Base-by-base conservation (phyloP, 164 flowering plant genomes). In the Vitis rupestris region DNA sequence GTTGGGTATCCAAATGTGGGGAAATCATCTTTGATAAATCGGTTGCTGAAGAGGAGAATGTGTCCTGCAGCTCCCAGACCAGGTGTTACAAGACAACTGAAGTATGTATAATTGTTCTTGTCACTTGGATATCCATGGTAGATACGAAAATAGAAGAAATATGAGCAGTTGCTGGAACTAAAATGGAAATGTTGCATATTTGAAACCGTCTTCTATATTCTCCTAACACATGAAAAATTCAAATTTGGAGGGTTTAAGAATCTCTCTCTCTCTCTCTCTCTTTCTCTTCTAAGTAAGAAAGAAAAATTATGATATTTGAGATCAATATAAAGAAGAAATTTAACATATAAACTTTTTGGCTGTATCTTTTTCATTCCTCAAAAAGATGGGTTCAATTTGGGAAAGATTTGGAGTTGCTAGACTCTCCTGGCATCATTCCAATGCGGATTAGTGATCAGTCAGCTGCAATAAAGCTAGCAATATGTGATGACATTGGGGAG, bases 1-100 rank as follows among this genome's bases (percentile, higher is more conserved):
- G 94, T 96, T 73, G 99, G 99, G 15, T 96, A 96, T 80, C 98
- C 98, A 69, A 96, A 96, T 88, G 99, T 96, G 52, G 99, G 99
- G 14, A 96, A 96, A 82, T 96, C 99, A 67, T 96, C 99, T 68
- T 74, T 96, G 76, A 89, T 96, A 62, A 96, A 96, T 71, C 97
- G 99, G 65, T 84, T 96, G 80, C 77, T 96, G 68, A 96, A 96
- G 82, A 83, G 97, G 47, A 79, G 97, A 65, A 82, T 93, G 92
- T 96, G 99, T 78, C 81, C 90, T 59, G 97, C 99, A 60, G 98
- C 99, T 76, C 93, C 99, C 29, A 86, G 97, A 74, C 97, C 98
- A 58, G 99, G 99, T 64, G 95, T 96, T 60, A 96, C 99, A 10
- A 85, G 99, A 83, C 86, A 82, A 72, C 70, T 96, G 63, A 96